Conservation (phyloP, 2,329 filamentous ascomycete species). For the Coniosporium tulheliwenetii region DNA sequence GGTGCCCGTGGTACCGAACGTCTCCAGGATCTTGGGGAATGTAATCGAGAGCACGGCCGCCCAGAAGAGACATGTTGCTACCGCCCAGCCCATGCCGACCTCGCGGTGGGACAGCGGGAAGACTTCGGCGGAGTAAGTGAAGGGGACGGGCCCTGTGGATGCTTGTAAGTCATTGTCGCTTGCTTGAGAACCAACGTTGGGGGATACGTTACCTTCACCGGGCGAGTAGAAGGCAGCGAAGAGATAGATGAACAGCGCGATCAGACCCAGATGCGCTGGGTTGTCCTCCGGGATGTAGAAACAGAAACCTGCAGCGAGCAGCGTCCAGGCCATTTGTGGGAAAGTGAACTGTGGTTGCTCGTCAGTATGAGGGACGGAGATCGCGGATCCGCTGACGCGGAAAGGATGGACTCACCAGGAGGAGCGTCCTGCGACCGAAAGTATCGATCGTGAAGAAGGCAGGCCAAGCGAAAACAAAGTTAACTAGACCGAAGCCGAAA, state of each 20-base stretch:
- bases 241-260: slow-evolving; percentile 40
- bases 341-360: slow-evolving; percentile 20
- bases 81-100: slow-evolving; percentile 12
- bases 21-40: slow-evolving; percentile 31
- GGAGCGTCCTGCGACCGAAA: slow-evolving; percentile 11
- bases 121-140: slow-evolving; percentile 16
- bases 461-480: slow-evolving; percentile 9
- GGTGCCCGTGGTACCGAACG: slow-evolving; percentile 35
- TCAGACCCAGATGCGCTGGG: slow-evolving; percentile 28
- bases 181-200: neutral
- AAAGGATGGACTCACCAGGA: neutral
- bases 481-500: slow-evolving; percentile 15
- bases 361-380: neutral
- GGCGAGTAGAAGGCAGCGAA: slow-evolving; percentile 21
- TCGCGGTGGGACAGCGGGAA: slow-evolving; percentile 17
- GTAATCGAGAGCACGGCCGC: slow-evolving; percentile 33
- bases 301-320: slow-evolving; percentile 33
- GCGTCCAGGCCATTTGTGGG: slow-evolving; percentile 33
- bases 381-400: too few species aligned
- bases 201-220: slow-evolving; percentile 18
- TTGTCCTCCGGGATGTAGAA: slow-evolving; percentile 30
- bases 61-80: slow-evolving; percentile 30
- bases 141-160: slow-evolving; percentile 12
- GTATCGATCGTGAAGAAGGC: slow-evolving; percentile 21
- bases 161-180: neutral